These are phyloP conservation scores for Curvularia spicifera DNA, from an alignment of 2,329 filamentous ascomycete species.

Conservation along the genomic window DNA sequence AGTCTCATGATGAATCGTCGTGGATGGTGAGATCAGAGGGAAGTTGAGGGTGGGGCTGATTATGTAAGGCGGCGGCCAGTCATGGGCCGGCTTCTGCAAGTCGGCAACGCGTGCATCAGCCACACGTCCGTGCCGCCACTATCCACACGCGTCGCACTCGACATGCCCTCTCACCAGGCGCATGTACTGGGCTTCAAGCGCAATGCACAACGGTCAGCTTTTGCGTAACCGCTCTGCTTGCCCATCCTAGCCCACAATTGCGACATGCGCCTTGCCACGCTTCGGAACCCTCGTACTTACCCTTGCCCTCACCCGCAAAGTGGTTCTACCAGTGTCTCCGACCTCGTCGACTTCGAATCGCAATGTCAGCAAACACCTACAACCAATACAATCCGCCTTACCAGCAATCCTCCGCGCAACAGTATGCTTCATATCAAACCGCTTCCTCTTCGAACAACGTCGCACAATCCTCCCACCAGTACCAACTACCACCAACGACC, in stretches of 20 bases:
- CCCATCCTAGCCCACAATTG: not conserved
- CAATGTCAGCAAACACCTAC: constrained; percentile 40
- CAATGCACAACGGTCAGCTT: not conserved
- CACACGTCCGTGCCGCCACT: constrained; percentile 1
- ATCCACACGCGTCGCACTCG: constrained; percentile 16
- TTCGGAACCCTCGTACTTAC: constrained; percentile 12
- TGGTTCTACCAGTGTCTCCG: constrained; percentile 8
- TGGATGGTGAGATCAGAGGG: not conserved
- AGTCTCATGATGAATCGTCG: not conserved
- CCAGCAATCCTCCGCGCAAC: constrained; percentile 39
- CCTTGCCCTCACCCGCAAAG: constrained; percentile 5
- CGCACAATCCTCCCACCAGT: constrained; percentile 35
- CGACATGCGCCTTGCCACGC: constrained; percentile 1
- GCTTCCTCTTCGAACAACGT: constrained; percentile 32
- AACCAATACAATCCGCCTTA: constrained; percentile 36
- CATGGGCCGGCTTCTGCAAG: not conserved
- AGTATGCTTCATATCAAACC: constrained; percentile 38
- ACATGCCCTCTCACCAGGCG: not conserved
- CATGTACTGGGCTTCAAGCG: not conserved
- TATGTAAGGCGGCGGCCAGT: not conserved
- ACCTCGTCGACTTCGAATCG: constrained; percentile 8
- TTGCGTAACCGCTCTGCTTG: not conserved
- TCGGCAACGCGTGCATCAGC: constrained; percentile 2
- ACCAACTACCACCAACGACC: constrained; percentile 32
- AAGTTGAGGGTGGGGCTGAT: not conserved